Conservation (phyloP, 257 asterid species). For the Coffea eugenioides region DNA sequence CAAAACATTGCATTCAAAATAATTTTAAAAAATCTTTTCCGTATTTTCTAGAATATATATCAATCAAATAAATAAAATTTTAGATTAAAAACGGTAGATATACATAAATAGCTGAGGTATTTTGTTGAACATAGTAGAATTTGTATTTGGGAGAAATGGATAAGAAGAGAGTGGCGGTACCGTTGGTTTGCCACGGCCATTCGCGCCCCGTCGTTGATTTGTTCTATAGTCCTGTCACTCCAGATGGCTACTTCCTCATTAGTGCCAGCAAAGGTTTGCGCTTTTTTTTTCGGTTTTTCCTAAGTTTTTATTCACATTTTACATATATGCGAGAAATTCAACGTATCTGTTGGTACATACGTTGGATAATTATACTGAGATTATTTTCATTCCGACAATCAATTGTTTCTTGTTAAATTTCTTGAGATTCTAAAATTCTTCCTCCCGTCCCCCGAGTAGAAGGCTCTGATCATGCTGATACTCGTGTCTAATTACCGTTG, state of each 20-base stretch:
- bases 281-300: not conserved
- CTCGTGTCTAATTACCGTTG: not conserved
- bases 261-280: conserved; percentile 40
- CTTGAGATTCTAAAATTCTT: not conserved
- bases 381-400: not conserved
- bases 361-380: not conserved
- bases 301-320: not conserved
- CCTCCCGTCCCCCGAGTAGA: not conserved
- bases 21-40: not conserved
- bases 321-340: no score
- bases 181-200: conserved; percentile 41
- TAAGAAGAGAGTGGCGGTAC: conserved; percentile 38
- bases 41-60: not conserved
- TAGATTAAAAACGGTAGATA: no score
- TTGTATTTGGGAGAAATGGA: conserved; percentile 24
- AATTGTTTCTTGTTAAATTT: not conserved
- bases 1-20: not conserved
- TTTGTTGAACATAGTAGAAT: not conserved
- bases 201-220: conserved; percentile 42
- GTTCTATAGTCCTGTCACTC: conserved; percentile 38
- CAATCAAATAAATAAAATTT: not conserved
- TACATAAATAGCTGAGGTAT: not conserved
- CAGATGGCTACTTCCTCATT: conserved; percentile 44
- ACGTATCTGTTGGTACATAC: not conserved
- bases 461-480: not conserved